Conservation (phyloP, 1,139 yeast genomes). For the Citeromyces hawaiiensis region DNA sequence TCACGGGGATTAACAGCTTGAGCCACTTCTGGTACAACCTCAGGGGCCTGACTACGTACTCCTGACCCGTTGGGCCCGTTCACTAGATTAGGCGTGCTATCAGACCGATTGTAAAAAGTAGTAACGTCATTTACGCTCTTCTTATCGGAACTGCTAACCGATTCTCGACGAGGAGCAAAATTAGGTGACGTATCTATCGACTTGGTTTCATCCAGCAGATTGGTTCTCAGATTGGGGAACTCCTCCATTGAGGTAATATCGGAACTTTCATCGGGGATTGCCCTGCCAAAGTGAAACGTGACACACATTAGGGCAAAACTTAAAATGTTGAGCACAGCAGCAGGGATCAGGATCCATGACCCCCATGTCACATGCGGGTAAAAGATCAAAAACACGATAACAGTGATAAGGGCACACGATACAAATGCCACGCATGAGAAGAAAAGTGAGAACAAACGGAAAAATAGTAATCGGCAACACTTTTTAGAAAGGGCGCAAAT, state of each 20-base stretch:
- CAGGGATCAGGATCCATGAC: constrained; percentile 29
- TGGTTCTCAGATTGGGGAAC: not conserved
- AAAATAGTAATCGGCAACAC: constrained; percentile 12
- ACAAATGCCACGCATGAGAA: constrained; percentile 32
- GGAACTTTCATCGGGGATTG: constrained; percentile 2
- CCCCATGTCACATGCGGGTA: constrained; percentile 51
- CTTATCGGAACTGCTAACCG: not conserved
- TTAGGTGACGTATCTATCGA: not conserved
- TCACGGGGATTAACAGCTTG: not conserved
- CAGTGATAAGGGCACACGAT: constrained; percentile 35
- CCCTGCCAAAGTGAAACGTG: constrained; percentile 7
- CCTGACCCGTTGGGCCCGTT: constrained; percentile 4
- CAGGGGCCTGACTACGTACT: constrained; percentile 5
- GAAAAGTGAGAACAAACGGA: constrained; percentile 19
- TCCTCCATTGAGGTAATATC: constrained; percentile 7
- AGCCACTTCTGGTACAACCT: constrained; percentile 4
- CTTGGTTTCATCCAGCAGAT: not conserved
- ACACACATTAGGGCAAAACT: constrained; percentile 10
- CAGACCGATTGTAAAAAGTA: not conserved
- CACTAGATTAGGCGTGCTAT: constrained; percentile 2
- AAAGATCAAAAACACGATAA: constrained; percentile 42
- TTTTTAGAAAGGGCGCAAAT: constrained; percentile 8
- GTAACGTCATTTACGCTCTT: constrained; percentile 1
- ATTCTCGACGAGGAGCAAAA: not conserved
- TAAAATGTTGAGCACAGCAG: constrained; percentile 39